Conservation (phyloP, 257 asterid genomes). For the Lithospermum erythrorhizon region DNA sequence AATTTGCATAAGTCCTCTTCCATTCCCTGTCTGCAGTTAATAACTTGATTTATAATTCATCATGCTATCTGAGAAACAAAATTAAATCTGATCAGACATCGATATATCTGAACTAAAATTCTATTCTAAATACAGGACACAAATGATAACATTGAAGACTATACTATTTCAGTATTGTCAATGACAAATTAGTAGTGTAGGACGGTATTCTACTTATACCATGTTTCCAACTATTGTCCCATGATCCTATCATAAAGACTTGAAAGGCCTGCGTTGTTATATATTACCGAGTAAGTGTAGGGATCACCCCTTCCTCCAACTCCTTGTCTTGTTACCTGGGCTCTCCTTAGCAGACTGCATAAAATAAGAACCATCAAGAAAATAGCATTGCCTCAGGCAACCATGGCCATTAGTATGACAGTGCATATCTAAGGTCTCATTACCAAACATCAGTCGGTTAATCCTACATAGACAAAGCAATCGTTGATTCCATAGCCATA, state of each 20-base stretch:
- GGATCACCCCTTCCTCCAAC: constrained; percentile 90
- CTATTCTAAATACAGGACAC: background rate
- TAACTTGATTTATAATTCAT: background rate
- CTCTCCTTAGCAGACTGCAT: constrained; percentile 64
- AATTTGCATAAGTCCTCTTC: too few species aligned
- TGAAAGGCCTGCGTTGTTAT: constrained; percentile 20
- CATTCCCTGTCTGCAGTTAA: too few species aligned
- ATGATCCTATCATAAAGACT: background rate
- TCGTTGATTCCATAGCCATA: background rate
- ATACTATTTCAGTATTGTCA: background rate
- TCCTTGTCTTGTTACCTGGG: constrained; percentile 69
- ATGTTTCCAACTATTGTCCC: background rate
- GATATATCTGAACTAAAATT: background rate
- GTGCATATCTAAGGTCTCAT: background rate
- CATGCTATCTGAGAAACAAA: background rate
- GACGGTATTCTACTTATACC: background rate
- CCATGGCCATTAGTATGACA: background rate
- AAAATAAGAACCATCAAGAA: constrained; percentile 5
- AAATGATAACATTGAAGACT: background rate
- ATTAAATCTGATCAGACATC: background rate
- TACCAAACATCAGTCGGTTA: background rate
- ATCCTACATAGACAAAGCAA: background rate
- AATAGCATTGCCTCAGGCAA: background rate
- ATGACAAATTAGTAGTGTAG: background rate
- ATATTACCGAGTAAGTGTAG: constrained; percentile 58